phyloP scores from a whole-genome alignment of 306 rosid species.

The Vachellia pachyceras region DNA sequence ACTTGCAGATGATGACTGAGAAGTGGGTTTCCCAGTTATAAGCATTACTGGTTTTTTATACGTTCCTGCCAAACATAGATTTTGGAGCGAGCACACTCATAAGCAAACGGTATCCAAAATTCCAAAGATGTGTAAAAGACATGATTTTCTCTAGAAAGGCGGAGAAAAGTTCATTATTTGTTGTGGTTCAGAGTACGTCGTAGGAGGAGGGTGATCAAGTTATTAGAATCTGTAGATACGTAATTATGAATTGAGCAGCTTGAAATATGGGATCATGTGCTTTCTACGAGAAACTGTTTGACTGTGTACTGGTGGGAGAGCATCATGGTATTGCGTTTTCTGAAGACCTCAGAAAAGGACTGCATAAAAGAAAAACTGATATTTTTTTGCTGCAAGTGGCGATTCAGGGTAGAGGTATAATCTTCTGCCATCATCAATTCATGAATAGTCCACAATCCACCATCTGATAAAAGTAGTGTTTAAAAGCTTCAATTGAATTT shows the following conservation, averaged over 20 bases:
- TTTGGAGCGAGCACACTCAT: background rate
- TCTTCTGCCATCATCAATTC: slow-evolving; percentile 26
- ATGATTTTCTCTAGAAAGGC: slow-evolving; percentile 4
- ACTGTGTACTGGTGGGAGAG: background rate
- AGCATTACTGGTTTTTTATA: background rate
- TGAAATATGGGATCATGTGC: slow-evolving; percentile 19
- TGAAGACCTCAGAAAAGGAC: slow-evolving; percentile 27
- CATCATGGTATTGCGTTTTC: background rate
- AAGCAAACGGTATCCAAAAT: background rate
- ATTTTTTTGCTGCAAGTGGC: slow-evolving; percentile 23
- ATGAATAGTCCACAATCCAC: slow-evolving; percentile 4
- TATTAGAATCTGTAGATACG: slow-evolving; percentile 28
- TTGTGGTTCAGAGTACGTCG: background rate
- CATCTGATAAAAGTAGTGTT: slow-evolving; percentile 29
- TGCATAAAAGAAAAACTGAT: slow-evolving; percentile 1
- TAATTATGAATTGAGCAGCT: slow-evolving; percentile 22
- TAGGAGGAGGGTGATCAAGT: background rate
- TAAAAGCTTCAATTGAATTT: slow-evolving; percentile 31
- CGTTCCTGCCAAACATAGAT: background rate
- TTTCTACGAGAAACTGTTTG: slow-evolving; percentile 8
- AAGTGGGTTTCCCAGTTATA: slow-evolving; percentile 27
- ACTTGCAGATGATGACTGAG: slow-evolving; percentile 28
- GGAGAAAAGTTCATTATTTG: background rate
- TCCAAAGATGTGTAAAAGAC: background rate
- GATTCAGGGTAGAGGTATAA: slow-evolving; percentile 25